Percentiles rank a stretch among this genome's conserved stretches.
Conservation (phyloP, 768 basidiomycete genomes). For the Termitomyces titanicus region DNA sequence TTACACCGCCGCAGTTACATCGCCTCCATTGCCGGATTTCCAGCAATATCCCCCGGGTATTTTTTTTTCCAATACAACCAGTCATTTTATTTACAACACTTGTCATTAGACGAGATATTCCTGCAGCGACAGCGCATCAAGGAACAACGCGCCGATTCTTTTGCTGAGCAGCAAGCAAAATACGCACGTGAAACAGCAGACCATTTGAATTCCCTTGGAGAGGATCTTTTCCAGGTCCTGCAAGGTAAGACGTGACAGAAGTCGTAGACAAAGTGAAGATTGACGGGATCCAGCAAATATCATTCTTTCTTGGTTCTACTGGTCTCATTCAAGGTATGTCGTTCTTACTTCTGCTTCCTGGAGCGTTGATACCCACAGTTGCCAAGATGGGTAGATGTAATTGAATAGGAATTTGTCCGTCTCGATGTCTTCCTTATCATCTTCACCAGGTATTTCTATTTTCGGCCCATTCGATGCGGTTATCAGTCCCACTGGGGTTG, state of each 20-base stretch:
- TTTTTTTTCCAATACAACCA: conserved; percentile 8
- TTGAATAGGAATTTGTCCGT: conserved; percentile 1
- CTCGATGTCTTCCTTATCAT: conserved; percentile 5
- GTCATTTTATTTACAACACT: background rate
- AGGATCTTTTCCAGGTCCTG: conserved; percentile 52
- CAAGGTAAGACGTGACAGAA: conserved; percentile 46
- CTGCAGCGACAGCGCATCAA: conserved; percentile 39
- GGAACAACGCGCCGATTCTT: conserved; percentile 50
- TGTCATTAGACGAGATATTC: conserved; percentile 50
- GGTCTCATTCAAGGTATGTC: conserved; percentile 65
- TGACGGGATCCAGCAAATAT: conserved; percentile 43
- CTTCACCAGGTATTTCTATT: conserved; percentile 51
- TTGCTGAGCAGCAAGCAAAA: conserved; percentile 63
- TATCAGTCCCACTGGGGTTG: conserved; percentile 63
- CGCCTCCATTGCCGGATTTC: conserved; percentile 49
- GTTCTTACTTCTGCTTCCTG: background rate
- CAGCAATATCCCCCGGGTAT: conserved; percentile 44
- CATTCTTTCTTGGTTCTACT: conserved; percentile 70
- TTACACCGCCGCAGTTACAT: conserved; percentile 67
- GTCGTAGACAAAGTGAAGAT: background rate
- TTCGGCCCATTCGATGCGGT: conserved; percentile 54
- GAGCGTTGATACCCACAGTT: conserved; percentile 8
- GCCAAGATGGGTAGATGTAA: conserved; percentile 70
- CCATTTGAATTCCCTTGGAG: conserved; percentile 43
- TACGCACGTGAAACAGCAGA: conserved; percentile 50